Conservation (phyloP, 768 basidiomycete species). For the Russula foetens region DNA sequence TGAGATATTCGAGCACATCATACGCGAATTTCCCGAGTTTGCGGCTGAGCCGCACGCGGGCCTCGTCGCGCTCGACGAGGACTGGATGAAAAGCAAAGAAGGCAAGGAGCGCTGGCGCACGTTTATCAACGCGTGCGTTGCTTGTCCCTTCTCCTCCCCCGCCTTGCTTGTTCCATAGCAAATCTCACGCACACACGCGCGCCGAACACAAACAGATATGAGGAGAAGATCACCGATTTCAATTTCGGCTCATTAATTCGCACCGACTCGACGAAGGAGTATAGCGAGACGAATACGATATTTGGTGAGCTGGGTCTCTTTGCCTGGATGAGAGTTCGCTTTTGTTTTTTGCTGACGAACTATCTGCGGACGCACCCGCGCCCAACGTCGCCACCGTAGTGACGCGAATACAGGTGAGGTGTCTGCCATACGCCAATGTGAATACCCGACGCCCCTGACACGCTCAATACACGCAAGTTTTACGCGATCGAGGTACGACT, state of each 20-base stretch:
- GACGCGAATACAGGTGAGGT: constrained; percentile 58
- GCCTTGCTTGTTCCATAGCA: not conserved
- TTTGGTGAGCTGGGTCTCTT: constrained; percentile 52
- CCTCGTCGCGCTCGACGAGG: constrained; percentile 67
- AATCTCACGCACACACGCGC: not conserved
- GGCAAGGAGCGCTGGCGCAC: constrained; percentile 89
- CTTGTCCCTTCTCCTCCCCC: not conserved
- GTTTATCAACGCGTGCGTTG: constrained; percentile 66
- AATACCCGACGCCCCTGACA: not conserved
- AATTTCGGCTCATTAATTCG: constrained; percentile 97
- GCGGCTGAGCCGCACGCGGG: constrained; percentile 31
- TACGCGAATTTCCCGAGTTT: constrained; percentile 75
- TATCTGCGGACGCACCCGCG: constrained; percentile 2
- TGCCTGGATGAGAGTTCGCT: not conserved
- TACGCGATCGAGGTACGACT: constrained; percentile 78
- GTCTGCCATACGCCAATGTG: not conserved
- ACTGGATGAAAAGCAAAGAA: constrained; percentile 80
- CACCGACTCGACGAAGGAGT: constrained; percentile 69
- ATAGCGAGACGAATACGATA: constrained; percentile 87
- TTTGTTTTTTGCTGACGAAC: not conserved
- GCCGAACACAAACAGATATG: constrained; percentile 47
- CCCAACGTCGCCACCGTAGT: constrained; percentile 31
- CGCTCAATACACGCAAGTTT: constrained; percentile 49
- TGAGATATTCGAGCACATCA: constrained; percentile 76
- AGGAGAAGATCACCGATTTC: constrained; percentile 84